These are phyloP conservation scores for Eucalyptus viminalis DNA, from an alignment of 345 rosid genomes.

Conservation along the genomic window DNA sequence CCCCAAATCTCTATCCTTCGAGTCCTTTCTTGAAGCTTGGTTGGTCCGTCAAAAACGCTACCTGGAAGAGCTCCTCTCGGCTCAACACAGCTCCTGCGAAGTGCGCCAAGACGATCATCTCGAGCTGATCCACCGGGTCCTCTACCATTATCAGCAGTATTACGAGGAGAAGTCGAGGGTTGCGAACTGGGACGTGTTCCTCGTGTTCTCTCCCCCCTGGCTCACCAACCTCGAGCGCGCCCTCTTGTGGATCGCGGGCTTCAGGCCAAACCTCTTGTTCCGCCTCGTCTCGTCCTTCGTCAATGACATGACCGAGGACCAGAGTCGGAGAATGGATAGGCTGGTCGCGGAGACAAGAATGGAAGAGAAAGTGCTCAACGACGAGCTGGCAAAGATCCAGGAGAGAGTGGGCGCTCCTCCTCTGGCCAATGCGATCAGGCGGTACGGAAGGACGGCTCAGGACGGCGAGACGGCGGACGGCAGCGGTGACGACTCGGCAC, in stretches of 20 bases:
- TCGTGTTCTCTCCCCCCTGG: constrained; percentile 24
- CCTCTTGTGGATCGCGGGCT: constrained; percentile 33
- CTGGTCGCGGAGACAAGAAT: constrained; percentile 5
- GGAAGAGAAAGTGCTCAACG: constrained; percentile 17
- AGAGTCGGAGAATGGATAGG: not conserved
- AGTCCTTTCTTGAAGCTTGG: constrained; percentile 20
- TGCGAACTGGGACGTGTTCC: constrained; percentile 6
- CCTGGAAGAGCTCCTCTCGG: constrained; percentile 19
- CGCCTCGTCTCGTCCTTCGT: constrained; percentile 6
- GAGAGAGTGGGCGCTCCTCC: constrained; percentile 27
- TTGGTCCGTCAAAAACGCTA: constrained; percentile 19
- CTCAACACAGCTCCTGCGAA: not conserved
- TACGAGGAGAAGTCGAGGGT: constrained; percentile 20
- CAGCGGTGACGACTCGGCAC: not conserved
- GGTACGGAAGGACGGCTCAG: not conserved
- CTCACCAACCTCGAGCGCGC: constrained; percentile 21
- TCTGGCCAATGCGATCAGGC: not conserved
- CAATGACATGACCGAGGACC: constrained; percentile 18
- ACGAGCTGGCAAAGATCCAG: constrained; percentile 28
- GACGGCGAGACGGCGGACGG: not conserved
- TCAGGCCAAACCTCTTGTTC: constrained; percentile 26
- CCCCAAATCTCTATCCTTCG: not conserved
- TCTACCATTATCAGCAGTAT: constrained; percentile 33
- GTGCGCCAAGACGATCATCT: constrained; percentile 1
- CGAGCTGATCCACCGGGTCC: constrained; percentile 10